Evolutionary conservation across 1,284 basidiomycete genomes (phyloP), one percentile per base, ranked within the genome.

Genomic region (Trametes versicolor): DNA sequence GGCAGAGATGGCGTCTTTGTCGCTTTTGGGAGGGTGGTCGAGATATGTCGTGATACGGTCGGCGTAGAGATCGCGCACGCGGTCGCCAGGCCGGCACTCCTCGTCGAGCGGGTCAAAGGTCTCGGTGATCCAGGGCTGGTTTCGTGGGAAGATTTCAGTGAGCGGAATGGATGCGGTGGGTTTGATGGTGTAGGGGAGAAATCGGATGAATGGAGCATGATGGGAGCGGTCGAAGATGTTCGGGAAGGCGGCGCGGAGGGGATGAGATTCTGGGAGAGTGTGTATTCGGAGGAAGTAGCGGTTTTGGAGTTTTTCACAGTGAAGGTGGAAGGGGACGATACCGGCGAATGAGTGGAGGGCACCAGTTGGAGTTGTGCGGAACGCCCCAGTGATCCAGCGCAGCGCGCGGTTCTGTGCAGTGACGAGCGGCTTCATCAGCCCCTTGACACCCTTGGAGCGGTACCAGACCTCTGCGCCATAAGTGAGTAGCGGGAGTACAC

Each of bases 401-500:
- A 64, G 45, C 0, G 63, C 58, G 0, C n/a, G n/a, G 53, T 64
- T 47, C n/a, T 64, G 58, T 0, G 63, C 58, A 2, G 12, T 23
- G 9, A 23, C 12, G 10, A 64, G 52, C 0, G 45, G 51, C 13
- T 39, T 39, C 17, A 64, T 37, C 10, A 39, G 52, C 4, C 4
- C 19, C 25, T 58, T 62, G 34, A 17, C 21, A 13, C 61, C 61
- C 8, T 52, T 45, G 34, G 21, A 6, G 8, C 39, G 36, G 25
- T 37, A 70, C 66, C 66, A 71, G 8, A 69, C 60, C 13, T 64
- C 61, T 1, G 61, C 62, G 2, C 70, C 70, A 39, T 72, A 70
- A 1, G 75, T 71, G 49, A 81, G 71, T 15, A 77, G 70, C 0
- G 79, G 75, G 3, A 76, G 34, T 0, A 81, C 71, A 52, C 75